Evolutionary conservation across 805 yeast species (phyloP).

Genomic region (Candida railenensis): DNA sequence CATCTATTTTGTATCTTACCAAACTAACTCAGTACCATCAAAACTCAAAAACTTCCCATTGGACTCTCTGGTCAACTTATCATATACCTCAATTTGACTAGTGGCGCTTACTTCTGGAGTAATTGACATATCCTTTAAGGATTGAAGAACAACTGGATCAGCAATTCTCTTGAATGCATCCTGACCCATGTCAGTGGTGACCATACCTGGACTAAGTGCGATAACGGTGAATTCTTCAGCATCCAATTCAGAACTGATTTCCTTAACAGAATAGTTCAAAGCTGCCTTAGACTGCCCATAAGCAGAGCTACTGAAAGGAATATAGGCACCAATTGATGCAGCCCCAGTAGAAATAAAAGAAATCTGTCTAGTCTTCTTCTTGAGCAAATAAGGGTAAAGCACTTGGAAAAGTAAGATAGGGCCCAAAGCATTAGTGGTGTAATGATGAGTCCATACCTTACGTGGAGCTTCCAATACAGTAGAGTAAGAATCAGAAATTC

Average conservation of each 20-base stretch:
- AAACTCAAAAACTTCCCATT: constrained; percentile 14
- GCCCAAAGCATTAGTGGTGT: constrained; percentile 25
- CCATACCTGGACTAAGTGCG: constrained; percentile 40
- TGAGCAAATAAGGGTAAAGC: constrained; percentile 24
- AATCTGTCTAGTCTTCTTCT: constrained; percentile 21
- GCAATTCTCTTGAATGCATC: constrained; percentile 1
- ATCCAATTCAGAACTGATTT: constrained; percentile 22
- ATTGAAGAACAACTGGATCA: not conserved
- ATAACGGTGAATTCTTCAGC: constrained; percentile 24
- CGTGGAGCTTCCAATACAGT: constrained; percentile 16
- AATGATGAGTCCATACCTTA: constrained; percentile 16
- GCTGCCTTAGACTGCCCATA: constrained; percentile 40
- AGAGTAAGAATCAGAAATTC: constrained; percentile 14
- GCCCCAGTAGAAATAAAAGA: constrained; percentile 25
- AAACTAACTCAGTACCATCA: constrained; percentile 9
- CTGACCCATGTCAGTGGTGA: constrained; percentile 30
- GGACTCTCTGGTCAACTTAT: constrained; percentile 3
- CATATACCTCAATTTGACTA: constrained; percentile 8
- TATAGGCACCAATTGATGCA: constrained; percentile 22
- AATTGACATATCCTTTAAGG: constrained; percentile 4
- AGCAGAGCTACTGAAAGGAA: constrained; percentile 17
- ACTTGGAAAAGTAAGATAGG: constrained; percentile 27
- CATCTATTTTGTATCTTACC: constrained; percentile 2
- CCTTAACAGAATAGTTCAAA: constrained; percentile 25
- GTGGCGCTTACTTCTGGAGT: constrained; percentile 13